Evolutionary conservation across 2,329 filamentous ascomycete species (phyloP), one percentile per base, ranked within the genome.

Genomic region (Paraphoma chrysanthemicola): DNA sequence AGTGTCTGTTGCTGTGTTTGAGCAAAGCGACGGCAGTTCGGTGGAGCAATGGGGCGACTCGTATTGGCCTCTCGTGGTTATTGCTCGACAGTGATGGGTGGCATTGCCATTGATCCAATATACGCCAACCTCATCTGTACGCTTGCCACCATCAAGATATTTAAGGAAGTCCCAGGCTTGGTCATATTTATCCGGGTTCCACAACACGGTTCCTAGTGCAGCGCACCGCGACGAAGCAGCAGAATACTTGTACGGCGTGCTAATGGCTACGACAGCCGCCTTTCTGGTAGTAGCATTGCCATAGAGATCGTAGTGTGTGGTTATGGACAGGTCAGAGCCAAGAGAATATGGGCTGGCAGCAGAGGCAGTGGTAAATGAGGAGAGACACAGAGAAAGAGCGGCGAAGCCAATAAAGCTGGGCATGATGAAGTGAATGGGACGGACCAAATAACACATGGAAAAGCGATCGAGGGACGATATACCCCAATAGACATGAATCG

Each of bases 231-330:
- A 56, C 10, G 47, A 28, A 2, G 65, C 60, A 18, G 54, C 44
- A 16, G 58, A 48, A 31, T 59, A 42, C 12, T 51, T 48, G 7
- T 55, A 58, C 9, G 28, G 54, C 17, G 62, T 57, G 59, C 56
- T 57, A 36, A 70, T 46, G 28, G 63, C 62, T 33, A 69, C 63
- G 14, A 47, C 54, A 16, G 67, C 57, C 39, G 56, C 62, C 48
- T 50, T 63, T 54, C 66, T 63, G 29, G 51, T 50, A 38, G 65
- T 72, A 45, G 53, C 46, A 39, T 63, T 67, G 39, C 64, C 63
- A 49, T 70, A 67, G 9, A 71, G 55, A 48, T 73, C 64, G 53
- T 70, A 69, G 45, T 73, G 67, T 10, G 67, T 66, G n/a, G 71
- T 51, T 29, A 72, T 67, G 3, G 65, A 64, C 43, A 77, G 33